A percentile compares a stretch with the other conserved stretches of the same genome.
These are phyloP conservation scores for Periconia digitata DNA, from an alignment of 2,329 filamentous ascomycete species.

Conservation along the genomic window DNA sequence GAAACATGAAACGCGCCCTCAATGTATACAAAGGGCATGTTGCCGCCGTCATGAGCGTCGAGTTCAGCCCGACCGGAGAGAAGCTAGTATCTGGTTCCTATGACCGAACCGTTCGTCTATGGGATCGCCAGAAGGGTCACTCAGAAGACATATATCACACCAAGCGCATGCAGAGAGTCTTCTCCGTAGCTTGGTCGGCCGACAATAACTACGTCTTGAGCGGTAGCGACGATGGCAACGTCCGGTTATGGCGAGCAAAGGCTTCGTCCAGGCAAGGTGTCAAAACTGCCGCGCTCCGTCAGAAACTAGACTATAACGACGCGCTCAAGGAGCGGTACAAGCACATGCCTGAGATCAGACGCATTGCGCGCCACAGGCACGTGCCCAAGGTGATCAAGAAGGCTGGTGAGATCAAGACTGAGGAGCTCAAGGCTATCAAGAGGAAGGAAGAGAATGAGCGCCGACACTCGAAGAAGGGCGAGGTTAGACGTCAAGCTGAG, in stretches of 20 bases:
- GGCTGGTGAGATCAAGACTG: slow-evolving; percentile 88
- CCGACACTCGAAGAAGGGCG: slow-evolving; percentile 84
- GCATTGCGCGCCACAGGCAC: slow-evolving; percentile 89
- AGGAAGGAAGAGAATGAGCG: slow-evolving; percentile 91
- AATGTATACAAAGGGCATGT: slow-evolving; percentile 92
- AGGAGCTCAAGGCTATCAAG: slow-evolving; percentile 87
- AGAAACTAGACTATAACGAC: slow-evolving; percentile 89
- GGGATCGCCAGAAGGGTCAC: slow-evolving; percentile 77
- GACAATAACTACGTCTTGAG: slow-evolving; percentile 89
- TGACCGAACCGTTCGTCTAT: slow-evolving; percentile 84
- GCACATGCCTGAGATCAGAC: slow-evolving; percentile 94
- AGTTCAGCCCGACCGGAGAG: slow-evolving; percentile 92
- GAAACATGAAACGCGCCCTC: slow-evolving; percentile 81
- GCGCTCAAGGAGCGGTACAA: slow-evolving; percentile 80
- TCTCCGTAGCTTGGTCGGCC: slow-evolving; percentile 80
- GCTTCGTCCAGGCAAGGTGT: slow-evolving; percentile 82
- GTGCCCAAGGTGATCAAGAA: slow-evolving; percentile 94
- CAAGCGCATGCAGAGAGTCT: slow-evolving; percentile 95
- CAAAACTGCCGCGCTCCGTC: slow-evolving; percentile 80
- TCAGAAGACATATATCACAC: slow-evolving; percentile 95
- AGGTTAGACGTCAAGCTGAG: slow-evolving; percentile 71
- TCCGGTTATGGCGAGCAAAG: slow-evolving; percentile 84
- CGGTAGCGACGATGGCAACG: slow-evolving; percentile 91
- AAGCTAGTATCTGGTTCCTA: slow-evolving; percentile 90
- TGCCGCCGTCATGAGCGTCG: slow-evolving; percentile 91